Evolutionary conservation across 176 grass and related monocot species (phyloP).

Genomic region (Urochloa ruziziensis): DNA sequence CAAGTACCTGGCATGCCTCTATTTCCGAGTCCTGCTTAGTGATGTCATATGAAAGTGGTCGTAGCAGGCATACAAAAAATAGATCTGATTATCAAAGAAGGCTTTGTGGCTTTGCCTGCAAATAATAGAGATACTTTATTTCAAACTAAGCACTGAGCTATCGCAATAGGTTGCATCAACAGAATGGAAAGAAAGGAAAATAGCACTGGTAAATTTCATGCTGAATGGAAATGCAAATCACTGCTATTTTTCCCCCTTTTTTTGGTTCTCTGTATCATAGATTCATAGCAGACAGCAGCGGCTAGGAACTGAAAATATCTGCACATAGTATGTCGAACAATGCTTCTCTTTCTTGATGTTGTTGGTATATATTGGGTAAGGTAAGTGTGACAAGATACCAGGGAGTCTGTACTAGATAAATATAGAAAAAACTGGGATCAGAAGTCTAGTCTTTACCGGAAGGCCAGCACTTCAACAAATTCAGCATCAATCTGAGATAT

Average conservation of each 20-base stretch:
- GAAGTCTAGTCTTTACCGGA: slow-evolving; percentile 58
- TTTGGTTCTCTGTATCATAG: neutral
- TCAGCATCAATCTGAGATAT: slow-evolving; percentile 81
- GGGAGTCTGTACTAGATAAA: neutral
- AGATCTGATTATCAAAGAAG: slow-evolving; percentile 90
- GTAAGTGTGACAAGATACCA: slow-evolving; percentile 12
- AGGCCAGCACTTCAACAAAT: slow-evolving; percentile 90
- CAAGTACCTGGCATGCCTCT: slow-evolving; percentile 71
- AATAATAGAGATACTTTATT: slow-evolving; percentile 22
- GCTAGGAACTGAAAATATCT: neutral
- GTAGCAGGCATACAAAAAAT: slow-evolving; percentile 84
- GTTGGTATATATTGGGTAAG: neutral
- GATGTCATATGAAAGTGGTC: slow-evolving; percentile 77
- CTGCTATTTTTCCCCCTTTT: neutral
- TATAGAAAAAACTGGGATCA: neutral
- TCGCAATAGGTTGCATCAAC: neutral
- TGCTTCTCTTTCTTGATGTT: neutral
- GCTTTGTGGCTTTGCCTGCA: slow-evolving; percentile 90
- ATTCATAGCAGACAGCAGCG: neutral
- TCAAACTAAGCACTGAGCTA: neutral
- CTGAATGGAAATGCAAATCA: slow-evolving; percentile 18
- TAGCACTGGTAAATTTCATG: neutral
- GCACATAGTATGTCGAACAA: neutral
- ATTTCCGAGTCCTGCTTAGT: slow-evolving; percentile 91
- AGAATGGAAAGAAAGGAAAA: neutral